These are phyloP conservation scores for Echinosophora koreensis DNA, from an alignment of 306 rosid genomes.

Conservation along the genomic window DNA sequence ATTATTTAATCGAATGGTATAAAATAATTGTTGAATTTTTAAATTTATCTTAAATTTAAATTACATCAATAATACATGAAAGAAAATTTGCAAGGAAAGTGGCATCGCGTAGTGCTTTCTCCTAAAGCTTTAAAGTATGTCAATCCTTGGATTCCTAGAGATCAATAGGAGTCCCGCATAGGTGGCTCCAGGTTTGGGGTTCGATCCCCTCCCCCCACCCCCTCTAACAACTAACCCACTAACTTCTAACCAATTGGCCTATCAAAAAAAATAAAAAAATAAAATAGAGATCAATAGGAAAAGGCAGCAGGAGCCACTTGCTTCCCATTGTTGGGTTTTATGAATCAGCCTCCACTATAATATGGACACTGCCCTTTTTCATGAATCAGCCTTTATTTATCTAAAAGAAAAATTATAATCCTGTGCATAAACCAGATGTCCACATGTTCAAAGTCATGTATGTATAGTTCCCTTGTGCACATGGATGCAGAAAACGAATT, in stretches of 20 bases:
- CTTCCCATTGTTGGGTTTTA: constrained; percentile 1
- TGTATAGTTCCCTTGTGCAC: not conserved
- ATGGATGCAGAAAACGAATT: not conserved
- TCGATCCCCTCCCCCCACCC: too few species aligned
- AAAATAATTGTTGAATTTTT: not conserved
- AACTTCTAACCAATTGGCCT: too few species aligned
- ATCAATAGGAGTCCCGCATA: constrained; percentile 21
- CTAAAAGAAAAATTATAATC: not conserved
- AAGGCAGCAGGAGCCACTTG: not conserved
- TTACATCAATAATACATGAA: not conserved
- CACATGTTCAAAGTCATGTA: not conserved
- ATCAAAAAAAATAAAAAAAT: too few species aligned
- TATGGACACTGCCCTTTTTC: not conserved
- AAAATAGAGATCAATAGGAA: constrained; percentile 11
- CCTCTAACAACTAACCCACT: too few species aligned
- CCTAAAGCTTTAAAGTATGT: constrained; percentile 13
- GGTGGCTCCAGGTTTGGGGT: too few species aligned
- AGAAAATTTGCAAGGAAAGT: not conserved
- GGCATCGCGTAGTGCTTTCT: not conserved
- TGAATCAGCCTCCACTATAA: not conserved
- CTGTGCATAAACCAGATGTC: not conserved
- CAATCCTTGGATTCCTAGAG: not conserved
- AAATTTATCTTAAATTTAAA: too few species aligned
- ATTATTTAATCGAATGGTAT: not conserved
- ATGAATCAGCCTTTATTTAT: not conserved